Evolutionary conservation across 345 rosid genomes (phyloP), one percentile per base, ranked within the genome.

Genomic region (Citrus trifoliata): DNA sequence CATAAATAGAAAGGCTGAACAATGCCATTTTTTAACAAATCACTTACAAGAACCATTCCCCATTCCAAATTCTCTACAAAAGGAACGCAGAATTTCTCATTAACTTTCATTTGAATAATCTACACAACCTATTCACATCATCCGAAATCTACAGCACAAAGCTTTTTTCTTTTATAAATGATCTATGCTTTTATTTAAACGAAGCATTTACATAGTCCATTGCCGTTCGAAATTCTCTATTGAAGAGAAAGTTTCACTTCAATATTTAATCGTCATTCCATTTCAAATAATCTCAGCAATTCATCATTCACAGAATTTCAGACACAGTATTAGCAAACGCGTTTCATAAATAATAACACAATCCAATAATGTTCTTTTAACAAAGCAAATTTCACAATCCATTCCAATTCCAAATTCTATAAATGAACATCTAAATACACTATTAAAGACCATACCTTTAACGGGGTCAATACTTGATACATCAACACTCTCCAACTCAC

Each of bases 401-500:
- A 27, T 62, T 62, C 32, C 35, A 33, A 27, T 12, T 6, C 33
- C 21, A 27, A 62, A 62, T 1, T 62, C 66, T 60, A 46, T 46
- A 13, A 46, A 46, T 3, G 51, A 46, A 1, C 51, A n/a, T 14
- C 12, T 19, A 35, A 19, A 16, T 12, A 73, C 19, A 28, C 6
- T 38, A 42, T 48, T 7, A 77, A 73, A 76, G 67, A 12, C 12
- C 74, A 21, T 70, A 93, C 96, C 98, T 89, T 89, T 87, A 69
- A 88, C 88, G 73, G 93, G 92, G 32, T 94, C 93, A 28, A 87
- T 71, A 42, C 71, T 71, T 0, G 88, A 87, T 67, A 76, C 25
- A 74, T 86, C 90, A n/a, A 83, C 16, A 67, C 66, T 65, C 25
- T 65, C 85, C 53, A 75, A 73, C 73, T 64, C 73, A 42, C 82